Evolutionary conservation across 192 early-diverging fungal genomes (phyloP).

Genomic region (Rhizophagus prolifer): DNA sequence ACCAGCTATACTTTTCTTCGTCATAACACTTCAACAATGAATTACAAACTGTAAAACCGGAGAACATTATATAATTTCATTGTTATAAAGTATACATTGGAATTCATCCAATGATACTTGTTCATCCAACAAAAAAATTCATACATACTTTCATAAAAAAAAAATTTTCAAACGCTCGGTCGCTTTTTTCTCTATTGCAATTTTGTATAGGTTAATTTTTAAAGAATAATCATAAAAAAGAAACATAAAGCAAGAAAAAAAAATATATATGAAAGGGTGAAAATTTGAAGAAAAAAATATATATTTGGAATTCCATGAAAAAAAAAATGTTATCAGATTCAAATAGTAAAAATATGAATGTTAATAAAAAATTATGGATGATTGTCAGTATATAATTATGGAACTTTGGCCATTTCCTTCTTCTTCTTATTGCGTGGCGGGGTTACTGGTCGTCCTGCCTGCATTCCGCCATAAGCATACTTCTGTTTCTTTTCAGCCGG

Average conservation of each 20-base stretch:
- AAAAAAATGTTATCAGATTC: background rate
- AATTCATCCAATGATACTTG: background rate
- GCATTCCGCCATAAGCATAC: conserved; percentile 71
- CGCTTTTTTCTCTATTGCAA: conserved; percentile 1
- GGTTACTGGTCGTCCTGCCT: conserved; percentile 67
- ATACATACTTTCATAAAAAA: background rate
- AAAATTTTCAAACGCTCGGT: background rate
- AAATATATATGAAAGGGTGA: background rate
- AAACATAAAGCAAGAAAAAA: conserved; percentile 9
- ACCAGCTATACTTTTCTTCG: background rate
- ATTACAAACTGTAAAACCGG: background rate
- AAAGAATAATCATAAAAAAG: background rate
- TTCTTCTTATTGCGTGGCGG: conserved; percentile 73
- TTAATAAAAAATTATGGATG: background rate
- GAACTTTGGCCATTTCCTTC: conserved; percentile 40
- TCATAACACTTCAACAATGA: background rate
- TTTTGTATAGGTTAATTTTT: background rate
- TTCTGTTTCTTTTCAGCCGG: conserved; percentile 93
- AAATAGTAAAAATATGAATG: background rate
- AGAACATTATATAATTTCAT: background rate
- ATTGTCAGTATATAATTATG: conserved; percentile 15
- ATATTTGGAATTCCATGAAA: background rate
- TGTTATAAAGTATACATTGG: background rate
- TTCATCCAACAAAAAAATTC: background rate
- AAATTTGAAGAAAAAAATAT: background rate